Evolutionary conservation across 768 basidiomycete genomes (phyloP).

Genomic region (Suillus plorans): DNA sequence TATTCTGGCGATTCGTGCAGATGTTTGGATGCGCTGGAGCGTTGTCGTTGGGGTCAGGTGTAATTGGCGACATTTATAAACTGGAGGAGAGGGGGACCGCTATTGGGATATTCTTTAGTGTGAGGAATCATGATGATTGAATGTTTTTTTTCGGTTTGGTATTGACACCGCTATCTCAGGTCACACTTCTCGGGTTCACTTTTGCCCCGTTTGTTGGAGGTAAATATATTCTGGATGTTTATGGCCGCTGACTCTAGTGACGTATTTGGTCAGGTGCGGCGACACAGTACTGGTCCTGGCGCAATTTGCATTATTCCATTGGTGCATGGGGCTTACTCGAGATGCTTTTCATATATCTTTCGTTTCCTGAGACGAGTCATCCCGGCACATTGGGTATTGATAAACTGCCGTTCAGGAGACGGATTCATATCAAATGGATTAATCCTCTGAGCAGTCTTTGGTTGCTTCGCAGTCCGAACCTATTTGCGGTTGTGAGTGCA

Average conservation of each 20-base stretch:
- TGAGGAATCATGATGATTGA: conserved; percentile 26
- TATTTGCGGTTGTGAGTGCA: conserved; percentile 50
- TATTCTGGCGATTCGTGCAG: conserved; percentile 65
- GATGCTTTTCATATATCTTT: conserved; percentile 39
- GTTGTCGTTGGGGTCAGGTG: conserved; percentile 52
- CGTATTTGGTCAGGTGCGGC: conserved; percentile 36
- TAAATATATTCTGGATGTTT: conserved; percentile 11
- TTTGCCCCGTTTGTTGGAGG: conserved; percentile 62
- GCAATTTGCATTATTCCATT: conserved; percentile 51
- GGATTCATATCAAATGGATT: conserved; percentile 38
- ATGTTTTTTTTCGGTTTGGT: not conserved
- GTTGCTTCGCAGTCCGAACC: conserved; percentile 59
- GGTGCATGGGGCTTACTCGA: conserved; percentile 40
- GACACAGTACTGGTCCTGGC: conserved; percentile 66
- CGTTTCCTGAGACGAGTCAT: conserved; percentile 67
- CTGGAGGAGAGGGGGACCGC: conserved; percentile 60
- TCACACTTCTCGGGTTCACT: conserved; percentile 56
- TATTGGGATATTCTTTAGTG: conserved; percentile 58
- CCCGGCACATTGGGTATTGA: conserved; percentile 58
- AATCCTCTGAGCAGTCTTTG: conserved; percentile 57
- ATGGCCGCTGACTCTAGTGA: not conserved
- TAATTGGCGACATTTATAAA: conserved; percentile 66
- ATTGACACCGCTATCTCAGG: conserved; percentile 25
- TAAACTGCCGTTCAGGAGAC: conserved; percentile 31
- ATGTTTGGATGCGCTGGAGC: conserved; percentile 61